A percentile compares a stretch with the other conserved stretches of the same genome.
Conservation (phyloP, 2,329 filamentous ascomycete genomes). For the Hymenoscyphus linearis region DNA sequence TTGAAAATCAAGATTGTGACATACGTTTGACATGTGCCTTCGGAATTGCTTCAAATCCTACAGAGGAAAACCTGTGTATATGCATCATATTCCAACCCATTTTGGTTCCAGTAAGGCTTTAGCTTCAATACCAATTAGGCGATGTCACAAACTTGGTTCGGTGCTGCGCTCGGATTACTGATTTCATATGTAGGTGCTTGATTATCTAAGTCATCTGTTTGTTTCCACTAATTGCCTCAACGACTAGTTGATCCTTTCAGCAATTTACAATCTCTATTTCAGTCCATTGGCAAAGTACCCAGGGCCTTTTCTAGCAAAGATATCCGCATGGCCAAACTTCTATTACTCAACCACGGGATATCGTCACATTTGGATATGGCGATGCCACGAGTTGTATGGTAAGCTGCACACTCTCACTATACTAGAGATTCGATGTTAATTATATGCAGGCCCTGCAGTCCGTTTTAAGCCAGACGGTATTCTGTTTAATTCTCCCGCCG, state of each 20-base stretch:
- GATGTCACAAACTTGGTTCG: too few relatives aligned
- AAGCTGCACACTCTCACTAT: not conserved
- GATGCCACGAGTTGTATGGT: constrained; percentile 9
- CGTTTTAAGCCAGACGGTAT: constrained; percentile 11
- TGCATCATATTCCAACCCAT: too few relatives aligned
- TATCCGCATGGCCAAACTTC: constrained; percentile 3
- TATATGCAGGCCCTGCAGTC: constrained; percentile 1
- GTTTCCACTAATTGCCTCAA: not conserved
- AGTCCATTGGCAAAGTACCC: constrained; percentile 8
- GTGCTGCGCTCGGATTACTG: too few relatives aligned
- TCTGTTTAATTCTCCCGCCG: constrained; percentile 11
- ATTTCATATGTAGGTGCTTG: not conserved
- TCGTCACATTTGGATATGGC: constrained; percentile 9
- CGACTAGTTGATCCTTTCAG: not conserved
- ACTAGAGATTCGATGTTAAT: not conserved
- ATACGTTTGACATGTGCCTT: too few relatives aligned
- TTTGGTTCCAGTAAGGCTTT: too few relatives aligned
- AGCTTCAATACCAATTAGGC: too few relatives aligned
- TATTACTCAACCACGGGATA: constrained; percentile 3
- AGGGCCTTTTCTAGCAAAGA: constrained; percentile 8
- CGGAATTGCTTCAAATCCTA: too few relatives aligned
- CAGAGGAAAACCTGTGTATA: too few relatives aligned
- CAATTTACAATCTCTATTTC: constrained; percentile 7
- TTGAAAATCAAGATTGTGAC: too few relatives aligned
- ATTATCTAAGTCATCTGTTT: too few relatives aligned